Percentiles rank a stretch among this genome's conserved stretches.
phyloP scores from a whole-genome alignment of 306 rosid genomes.

The Spatholobus suberectus region DNA sequence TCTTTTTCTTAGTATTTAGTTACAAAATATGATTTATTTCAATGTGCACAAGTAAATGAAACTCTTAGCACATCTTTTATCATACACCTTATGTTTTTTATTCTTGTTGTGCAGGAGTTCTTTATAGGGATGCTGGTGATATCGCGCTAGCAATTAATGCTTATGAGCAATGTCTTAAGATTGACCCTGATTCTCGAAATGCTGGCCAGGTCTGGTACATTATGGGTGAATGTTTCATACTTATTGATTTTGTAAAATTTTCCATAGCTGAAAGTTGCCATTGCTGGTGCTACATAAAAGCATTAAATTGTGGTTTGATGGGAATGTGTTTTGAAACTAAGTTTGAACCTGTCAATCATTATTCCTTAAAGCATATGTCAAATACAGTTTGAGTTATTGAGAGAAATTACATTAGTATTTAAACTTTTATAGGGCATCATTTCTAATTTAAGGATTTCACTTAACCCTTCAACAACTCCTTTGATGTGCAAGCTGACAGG shows the following conservation, averaged over 20 bases:
- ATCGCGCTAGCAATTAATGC: constrained; percentile 84
- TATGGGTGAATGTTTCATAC: constrained; percentile 10
- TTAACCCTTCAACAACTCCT: neutral
- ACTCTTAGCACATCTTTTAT: neutral
- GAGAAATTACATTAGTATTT: constrained; percentile 11
- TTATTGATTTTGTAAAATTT: constrained; percentile 27
- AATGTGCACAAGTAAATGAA: neutral
- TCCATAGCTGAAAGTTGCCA: constrained; percentile 20
- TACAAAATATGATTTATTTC: constrained; percentile 10
- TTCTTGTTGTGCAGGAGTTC: constrained; percentile 76
- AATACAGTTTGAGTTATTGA: neutral
- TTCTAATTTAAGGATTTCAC: neutral
- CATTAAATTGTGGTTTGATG: constrained; percentile 3
- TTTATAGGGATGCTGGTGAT: constrained; percentile 95
- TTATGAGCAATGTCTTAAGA: constrained; percentile 92
- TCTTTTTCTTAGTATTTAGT: neutral
- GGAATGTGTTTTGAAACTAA: neutral
- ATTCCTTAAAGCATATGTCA: neutral
- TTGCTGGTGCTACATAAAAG: neutral
- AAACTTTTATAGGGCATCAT: neutral
- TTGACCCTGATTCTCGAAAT: constrained; percentile 97
- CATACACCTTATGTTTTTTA: constrained; percentile 23
- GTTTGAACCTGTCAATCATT: constrained; percentile 8
- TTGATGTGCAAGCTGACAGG: neutral
- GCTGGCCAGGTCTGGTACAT: constrained; percentile 89